A percentile compares a stretch with the other conserved stretches of the same genome.
Conservation (phyloP, 345 rosid genomes). For the Eucalyptus brandiana region DNA sequence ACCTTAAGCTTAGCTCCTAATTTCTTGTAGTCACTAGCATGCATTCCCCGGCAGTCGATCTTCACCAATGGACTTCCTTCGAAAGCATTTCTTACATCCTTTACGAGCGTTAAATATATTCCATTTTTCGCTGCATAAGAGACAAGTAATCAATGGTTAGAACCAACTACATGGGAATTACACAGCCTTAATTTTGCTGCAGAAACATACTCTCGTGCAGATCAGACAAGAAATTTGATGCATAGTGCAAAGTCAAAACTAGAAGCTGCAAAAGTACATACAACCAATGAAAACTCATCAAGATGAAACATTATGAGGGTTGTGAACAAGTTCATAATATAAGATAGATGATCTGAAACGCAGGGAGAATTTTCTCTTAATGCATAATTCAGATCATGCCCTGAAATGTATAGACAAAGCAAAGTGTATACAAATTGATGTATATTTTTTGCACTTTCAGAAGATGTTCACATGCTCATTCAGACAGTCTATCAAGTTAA, state of each 20-base stretch:
- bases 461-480: background rate
- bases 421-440: background rate
- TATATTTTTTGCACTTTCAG: background rate
- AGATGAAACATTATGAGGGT: background rate
- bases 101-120: slow-evolving; percentile 57
- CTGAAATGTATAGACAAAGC: background rate
- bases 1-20: slow-evolving; percentile 81
- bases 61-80: slow-evolving; percentile 81
- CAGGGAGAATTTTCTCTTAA: background rate
- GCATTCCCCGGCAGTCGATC: slow-evolving; percentile 73
- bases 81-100: slow-evolving; percentile 78
- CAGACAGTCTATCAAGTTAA: background rate
- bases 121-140: slow-evolving; percentile 70
- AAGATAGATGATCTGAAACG: background rate
- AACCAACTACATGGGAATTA: background rate
- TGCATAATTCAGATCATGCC: background rate
- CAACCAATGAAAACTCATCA: background rate
- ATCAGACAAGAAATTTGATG: background rate
- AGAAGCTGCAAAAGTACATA: background rate
- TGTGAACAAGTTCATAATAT: background rate
- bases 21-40: slow-evolving; percentile 84
- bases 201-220: background rate
- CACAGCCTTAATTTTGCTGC: background rate
- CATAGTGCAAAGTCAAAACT: background rate
- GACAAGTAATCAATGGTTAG: background rate